Base-by-base conservation (phyloP, 257 asterid genomes). In the Solanum gandarillasii region DNA sequence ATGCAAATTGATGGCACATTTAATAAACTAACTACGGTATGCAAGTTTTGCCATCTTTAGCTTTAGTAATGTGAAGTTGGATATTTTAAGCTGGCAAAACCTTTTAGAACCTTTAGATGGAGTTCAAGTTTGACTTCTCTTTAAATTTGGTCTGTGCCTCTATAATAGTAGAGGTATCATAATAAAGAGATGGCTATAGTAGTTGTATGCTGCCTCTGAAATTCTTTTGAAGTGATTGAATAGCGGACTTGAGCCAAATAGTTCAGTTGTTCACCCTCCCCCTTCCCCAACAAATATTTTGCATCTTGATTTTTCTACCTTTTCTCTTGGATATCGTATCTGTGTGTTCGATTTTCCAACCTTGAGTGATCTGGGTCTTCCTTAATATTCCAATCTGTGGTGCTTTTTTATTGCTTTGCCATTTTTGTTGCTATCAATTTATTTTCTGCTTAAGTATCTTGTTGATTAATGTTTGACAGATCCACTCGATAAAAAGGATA, bases 1-100 rank as follows among this genome's bases (percentile, higher is more conserved):
- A 94, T 94, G 98, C 99, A 96, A 89, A 94, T 96, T 86, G 99
- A 96, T 90, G 95, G 98, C 85, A 94, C 98, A 12, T 88, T 94
- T 55, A 96, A 95, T 94, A 96, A 95, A 93, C 89, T 96, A 73
- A 89, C 94, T 62, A 96, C 99, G 92, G 99, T 96, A 92, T 38
- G 94, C 87, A 68, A 84, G 70, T 62, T 68, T 86, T 48, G 10
- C 38, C 12, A 55, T 46, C 39, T 48, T 23, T 75, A 38, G 55
- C 46, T 73, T 23, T 36, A 36, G 83, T 75, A 1, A 38, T 78
- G 68, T 81, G 85, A 20, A 9, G 41, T 81, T 46, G 39, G 39
- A 81, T 46, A 81, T 14, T 43, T 79, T 81, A 46, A 81, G 85
- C 41, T 81, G 67, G 39, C 85, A 16, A 46, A 81, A 21, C 41